Conservation (phyloP, 2,329 filamentous ascomycete genomes). For the Aspergillus candidus region DNA sequence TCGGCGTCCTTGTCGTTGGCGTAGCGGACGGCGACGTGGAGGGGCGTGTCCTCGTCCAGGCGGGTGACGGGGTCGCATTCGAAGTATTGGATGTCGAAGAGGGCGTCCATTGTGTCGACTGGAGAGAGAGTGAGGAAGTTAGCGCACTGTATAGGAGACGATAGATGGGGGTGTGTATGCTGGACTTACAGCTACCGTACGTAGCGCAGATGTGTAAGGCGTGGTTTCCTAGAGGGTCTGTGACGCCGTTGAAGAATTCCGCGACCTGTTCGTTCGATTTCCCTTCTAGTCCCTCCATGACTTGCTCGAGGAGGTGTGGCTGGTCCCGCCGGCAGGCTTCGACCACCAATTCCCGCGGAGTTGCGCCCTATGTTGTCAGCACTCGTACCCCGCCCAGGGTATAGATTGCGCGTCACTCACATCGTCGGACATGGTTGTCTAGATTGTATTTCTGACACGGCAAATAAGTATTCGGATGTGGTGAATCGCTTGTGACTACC, state of each 20-base stretch:
- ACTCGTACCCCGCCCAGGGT: background rate
- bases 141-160: too few species aligned
- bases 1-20: slow-evolving; percentile 42
- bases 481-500: background rate
- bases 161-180: too few species aligned
- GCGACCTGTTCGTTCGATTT: slow-evolving; percentile 60
- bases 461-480: background rate
- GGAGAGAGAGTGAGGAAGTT: background rate
- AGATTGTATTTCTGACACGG: background rate
- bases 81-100: slow-evolving; percentile 44
- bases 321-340: slow-evolving; percentile 94
- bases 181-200: slow-evolving; percentile 70
- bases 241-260: slow-evolving; percentile 75
- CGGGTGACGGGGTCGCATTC: slow-evolving; percentile 45
- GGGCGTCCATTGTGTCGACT: slow-evolving; percentile 44
- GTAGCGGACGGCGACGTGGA: slow-evolving; percentile 41
- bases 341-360: slow-evolving; percentile 75
- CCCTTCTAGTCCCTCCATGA: slow-evolving; percentile 57
- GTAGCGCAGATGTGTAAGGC: slow-evolving; percentile 83
- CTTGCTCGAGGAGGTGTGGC: slow-evolving; percentile 70
- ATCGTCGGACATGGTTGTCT: slow-evolving; percentile 38
- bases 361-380: slow-evolving; percentile 61
- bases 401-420: slow-evolving; percentile 21
- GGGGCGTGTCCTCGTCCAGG: slow-evolving; percentile 42
- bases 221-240: slow-evolving; percentile 79